Evolutionary conservation across 2,329 filamentous ascomycete genomes (phyloP), one percentile per base, ranked within the genome.

Genomic region (Trichothecium sympodiale): DNA sequence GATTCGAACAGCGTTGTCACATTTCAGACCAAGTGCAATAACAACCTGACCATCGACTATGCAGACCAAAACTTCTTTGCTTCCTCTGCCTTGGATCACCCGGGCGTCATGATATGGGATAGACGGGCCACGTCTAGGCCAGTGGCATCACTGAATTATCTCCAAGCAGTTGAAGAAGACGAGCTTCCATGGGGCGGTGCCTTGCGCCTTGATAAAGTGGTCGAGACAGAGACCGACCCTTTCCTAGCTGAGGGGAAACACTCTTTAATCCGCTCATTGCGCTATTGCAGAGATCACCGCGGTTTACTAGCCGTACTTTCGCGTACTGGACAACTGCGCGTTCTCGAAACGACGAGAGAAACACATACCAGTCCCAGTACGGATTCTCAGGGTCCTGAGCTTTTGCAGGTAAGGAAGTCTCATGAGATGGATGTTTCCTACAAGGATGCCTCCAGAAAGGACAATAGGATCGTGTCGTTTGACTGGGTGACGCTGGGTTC

Each of bases 11-110:
- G 65, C 15, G 68, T 69, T 6, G 61, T 72, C 33, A 74, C 64
- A n/a, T 80, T 78, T 43, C 71, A 71, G 41, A 81, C 77, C 4
- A 75, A 72, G 45, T 78, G 74, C 47, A 79, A 77, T 53, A 81
- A 81, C 46, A 81, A 81, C 43, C 54, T 91, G 37, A 74, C 83
- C 13, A 83, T 91, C 41, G 83, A 91, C 59, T 83, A 83, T 41
- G 65, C 77, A 16, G 82, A 93, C 46, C 76, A 80, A 44, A 87
- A 91, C 47, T 89, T 87, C 55, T 89, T 91, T 59, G 78, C 84
- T 2, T 88, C 84, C 1, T 85, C 83, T 12, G 80, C 80, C 3
- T 62, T 84, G 10, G 82, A 84, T 39, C 78, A 84, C 34, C 80
- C 83, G 1, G 76, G 77, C 7, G 68, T 89, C 35, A 78, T 81